phyloP scores from a whole-genome alignment of 1,284 basidiomycete species.

The Phylloboletellus chloephorus region DNA sequence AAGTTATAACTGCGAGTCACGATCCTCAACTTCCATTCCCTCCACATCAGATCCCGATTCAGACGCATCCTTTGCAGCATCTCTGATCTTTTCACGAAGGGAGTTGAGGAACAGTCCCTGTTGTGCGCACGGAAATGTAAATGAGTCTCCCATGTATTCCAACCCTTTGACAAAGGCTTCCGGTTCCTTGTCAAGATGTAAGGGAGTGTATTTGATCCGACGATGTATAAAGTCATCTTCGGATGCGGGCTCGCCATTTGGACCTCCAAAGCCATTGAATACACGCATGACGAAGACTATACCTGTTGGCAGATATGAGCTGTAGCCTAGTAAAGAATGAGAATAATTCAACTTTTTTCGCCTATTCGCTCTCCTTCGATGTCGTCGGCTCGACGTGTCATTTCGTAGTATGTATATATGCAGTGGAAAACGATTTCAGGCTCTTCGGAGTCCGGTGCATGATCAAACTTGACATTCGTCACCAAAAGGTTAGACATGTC shows the following conservation, averaged over 20 bases:
- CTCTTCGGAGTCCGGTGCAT: constrained; percentile 20
- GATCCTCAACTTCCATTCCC: constrained; percentile 26
- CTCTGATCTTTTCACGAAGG: constrained; percentile 45
- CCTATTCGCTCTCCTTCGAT: constrained; percentile 28
- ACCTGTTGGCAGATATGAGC: constrained; percentile 35
- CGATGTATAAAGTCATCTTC: constrained; percentile 35
- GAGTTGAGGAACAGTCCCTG: constrained; percentile 59
- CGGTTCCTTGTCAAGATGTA: constrained; percentile 57
- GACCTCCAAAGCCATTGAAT: constrained; percentile 35
- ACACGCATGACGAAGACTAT: constrained; percentile 56
- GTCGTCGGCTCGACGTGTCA: constrained; percentile 24
- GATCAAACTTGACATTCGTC: constrained; percentile 42
- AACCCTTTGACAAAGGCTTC: constrained; percentile 49
- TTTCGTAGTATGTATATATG: constrained; percentile 46
- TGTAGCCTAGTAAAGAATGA: not conserved
- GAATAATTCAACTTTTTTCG: constrained; percentile 36
- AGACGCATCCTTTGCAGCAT: constrained; percentile 30
- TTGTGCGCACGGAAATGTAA: constrained; percentile 64
- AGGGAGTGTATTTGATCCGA: constrained; percentile 55
- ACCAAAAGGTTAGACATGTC: constrained; percentile 56
- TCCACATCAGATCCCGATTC: constrained; percentile 30
- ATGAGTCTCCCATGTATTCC: constrained; percentile 55
- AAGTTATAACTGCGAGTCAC: constrained; percentile 8
- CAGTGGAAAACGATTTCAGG: constrained; percentile 47
- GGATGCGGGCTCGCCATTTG: constrained; percentile 29